Evolutionary conservation across 441 rosid genomes (phyloP), one percentile per base, ranked within the genome.

Genomic region (Capsella rubella): DNA sequence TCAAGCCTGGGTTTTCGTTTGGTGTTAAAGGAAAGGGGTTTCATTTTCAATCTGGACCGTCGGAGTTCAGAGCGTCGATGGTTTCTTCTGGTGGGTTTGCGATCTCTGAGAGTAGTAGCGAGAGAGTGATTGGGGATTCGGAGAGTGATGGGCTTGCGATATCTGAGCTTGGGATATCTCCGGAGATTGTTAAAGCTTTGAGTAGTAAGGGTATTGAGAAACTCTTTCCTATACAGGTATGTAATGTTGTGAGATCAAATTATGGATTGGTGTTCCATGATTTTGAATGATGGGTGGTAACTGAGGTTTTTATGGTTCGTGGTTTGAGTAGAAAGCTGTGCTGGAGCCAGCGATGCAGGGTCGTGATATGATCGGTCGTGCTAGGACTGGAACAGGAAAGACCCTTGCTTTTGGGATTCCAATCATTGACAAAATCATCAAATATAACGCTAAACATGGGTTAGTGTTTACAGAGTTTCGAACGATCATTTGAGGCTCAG

Each of bases 391-490:
- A 79, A 95, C 98, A 0, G 97, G 99, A 37, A 95, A 95, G 84
- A 95, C 97, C 0, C 98, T 95, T 75, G 98, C 99, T 69, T 95
- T 95, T 69, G 99, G 97, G 80, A 93, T 95, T 49, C 99, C 99
- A 1, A 75, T 93, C 15, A 64, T 93, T 49, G 95, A 95, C 64
- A 86, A 80, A 67, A 95, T 95, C 77, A 85, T 88, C 64, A 82
- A 86, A 75, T 91, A 50, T 84, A 95, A 93, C 61, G 86, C 86
- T 49, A 84, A 93, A 72, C 94, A 91, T 51, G 98, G 97, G 99
- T 95, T 74, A 50, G 51, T 57, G 62, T 49, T 15, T 64, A 40
- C 0, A 15, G 18, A n/a, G 45, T 43, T 5, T 31, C 2, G 37
- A 39, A 42, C 6, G 31, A 59, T 39, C 25, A 28, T 34, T 7